A percentile compares a stretch with the other conserved stretches of the same genome.
These are phyloP conservation scores for Podospora pseudopauciseta DNA, from an alignment of 495 filamentous ascomycete genomes.

Conservation along the genomic window DNA sequence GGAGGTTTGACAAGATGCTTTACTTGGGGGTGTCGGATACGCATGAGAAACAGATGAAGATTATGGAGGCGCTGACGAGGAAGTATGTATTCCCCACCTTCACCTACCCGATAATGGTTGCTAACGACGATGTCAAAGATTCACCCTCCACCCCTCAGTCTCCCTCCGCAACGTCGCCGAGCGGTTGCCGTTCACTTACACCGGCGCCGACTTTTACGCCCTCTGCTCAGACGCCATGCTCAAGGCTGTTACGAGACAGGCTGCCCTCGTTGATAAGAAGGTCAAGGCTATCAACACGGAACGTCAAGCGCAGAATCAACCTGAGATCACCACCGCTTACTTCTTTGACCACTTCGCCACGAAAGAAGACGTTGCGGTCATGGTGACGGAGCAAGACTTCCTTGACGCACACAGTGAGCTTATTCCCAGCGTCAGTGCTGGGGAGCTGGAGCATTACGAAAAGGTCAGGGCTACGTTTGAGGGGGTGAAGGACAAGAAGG, in stretches of 20 bases:
- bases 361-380: slow-evolving; percentile 75
- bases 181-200: slow-evolving; percentile 88
- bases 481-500: slow-evolving; percentile 28
- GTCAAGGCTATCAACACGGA: slow-evolving; percentile 59
- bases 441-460: slow-evolving; percentile 90
- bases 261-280: slow-evolving; percentile 77
- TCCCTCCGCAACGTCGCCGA: slow-evolving; percentile 73
- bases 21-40: slow-evolving; percentile 95
- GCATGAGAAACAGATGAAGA: slow-evolving; percentile 91
- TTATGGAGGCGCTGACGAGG: slow-evolving; percentile 87
- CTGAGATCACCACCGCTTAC: slow-evolving; percentile 71
- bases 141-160: slow-evolving; percentile 71
- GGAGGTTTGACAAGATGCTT: slow-evolving; percentile 98
- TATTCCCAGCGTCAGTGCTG: slow-evolving; percentile 86
- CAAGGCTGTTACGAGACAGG: slow-evolving; percentile 92
- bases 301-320: slow-evolving; percentile 22
- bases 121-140: slow-evolving; percentile 46
- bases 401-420: slow-evolving; percentile 73
- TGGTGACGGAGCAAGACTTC: slow-evolving; percentile 88
- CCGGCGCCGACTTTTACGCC: slow-evolving; percentile 94
- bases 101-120: neutral
- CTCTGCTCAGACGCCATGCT: slow-evolving; percentile 98
- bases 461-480: slow-evolving; percentile 80
- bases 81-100: slow-evolving; percentile 59
- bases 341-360: slow-evolving; percentile 92